Evolutionary conservation across 345 rosid genomes (phyloP).

Genomic region (Pseudoturritis turrita): DNA sequence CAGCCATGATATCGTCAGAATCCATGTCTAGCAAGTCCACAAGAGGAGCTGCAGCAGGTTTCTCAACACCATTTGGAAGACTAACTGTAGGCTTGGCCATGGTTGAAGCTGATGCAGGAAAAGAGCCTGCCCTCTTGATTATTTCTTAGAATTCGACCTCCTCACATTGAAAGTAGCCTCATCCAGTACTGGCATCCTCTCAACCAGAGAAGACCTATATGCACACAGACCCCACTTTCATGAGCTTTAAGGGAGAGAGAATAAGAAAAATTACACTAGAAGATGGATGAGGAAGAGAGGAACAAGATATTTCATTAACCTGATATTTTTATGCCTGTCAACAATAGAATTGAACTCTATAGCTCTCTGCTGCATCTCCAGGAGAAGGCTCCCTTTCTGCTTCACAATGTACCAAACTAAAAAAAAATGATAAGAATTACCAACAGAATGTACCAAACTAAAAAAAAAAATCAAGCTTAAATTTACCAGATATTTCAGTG

Average conservation of each 20-base stretch:
- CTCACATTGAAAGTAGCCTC: slow-evolving; percentile 89
- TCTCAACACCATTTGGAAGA: slow-evolving; percentile 84
- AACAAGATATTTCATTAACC: slow-evolving; percentile 44
- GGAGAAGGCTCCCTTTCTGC: slow-evolving; percentile 84
- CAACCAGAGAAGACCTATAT: slow-evolving; percentile 80
- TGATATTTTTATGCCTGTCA: slow-evolving; percentile 79
- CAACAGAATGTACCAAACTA: background rate
- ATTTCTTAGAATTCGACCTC: no score
- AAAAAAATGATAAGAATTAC: background rate
- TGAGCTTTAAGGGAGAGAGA: slow-evolving; percentile 10
- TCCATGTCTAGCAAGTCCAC: slow-evolving; percentile 80
- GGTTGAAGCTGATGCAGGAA: slow-evolving; percentile 67
- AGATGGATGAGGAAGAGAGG: slow-evolving; percentile 7
- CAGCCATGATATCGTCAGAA: slow-evolving; percentile 75
- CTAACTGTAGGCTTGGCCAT: slow-evolving; percentile 53
- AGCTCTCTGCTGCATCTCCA: slow-evolving; percentile 99
- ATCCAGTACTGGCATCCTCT: slow-evolving; percentile 98
- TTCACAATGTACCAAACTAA: no score
- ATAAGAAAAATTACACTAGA: background rate
- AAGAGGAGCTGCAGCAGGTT: slow-evolving; percentile 69
- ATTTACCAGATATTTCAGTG: slow-evolving; percentile 72
- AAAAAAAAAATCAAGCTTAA: background rate
- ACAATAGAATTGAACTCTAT: slow-evolving; percentile 84
- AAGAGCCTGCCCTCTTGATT: slow-evolving; percentile 75
- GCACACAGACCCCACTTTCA: slow-evolving; percentile 32